Evolutionary conservation across 768 basidiomycete genomes (phyloP), one percentile per base, ranked within the genome.

Genomic region (Podaxis sp.): DNA sequence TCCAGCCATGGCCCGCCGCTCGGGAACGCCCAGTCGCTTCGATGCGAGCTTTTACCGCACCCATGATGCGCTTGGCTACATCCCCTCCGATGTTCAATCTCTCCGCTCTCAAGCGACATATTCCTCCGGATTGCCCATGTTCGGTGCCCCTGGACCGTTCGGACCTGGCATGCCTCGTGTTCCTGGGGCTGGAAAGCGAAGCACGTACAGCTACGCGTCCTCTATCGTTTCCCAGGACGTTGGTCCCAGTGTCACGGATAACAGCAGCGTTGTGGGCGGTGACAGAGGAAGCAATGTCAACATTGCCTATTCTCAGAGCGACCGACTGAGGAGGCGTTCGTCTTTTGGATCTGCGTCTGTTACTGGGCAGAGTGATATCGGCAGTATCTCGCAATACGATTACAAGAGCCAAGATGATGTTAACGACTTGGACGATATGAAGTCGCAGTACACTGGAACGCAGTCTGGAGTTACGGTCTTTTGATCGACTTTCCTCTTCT

Each of bases 51-150:
- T 97, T 81, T 98, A 95, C 75, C 88, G 95, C 63, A 93, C 93
- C 0, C 95, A 98, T 74, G 96, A 98, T 71, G 87, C 95, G 0
- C 82, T 96, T 58, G 89, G 91, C 4, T 96, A 96, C 73, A 96
- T 98, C 66, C 94, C 95, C 1, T 93, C 94, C 5, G 97, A 98
- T 71, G 92, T 89, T 24, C 96, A 97, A 72, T 98, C 96, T 2
- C 85, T 98, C 51, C 89, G 94, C 59, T 98, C 96, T 2, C 97
- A 99, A 74, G 96, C 96, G 0, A 95, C 94, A 0, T 96, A 97
- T 71, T 91, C 95, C 2, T 94, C 95, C 9, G 93, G 93, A 25
- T 79, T 96, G 33, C 95, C 94, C 15, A 85, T 92, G 82, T 96
- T 95, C 70, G 81, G 85, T 55, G 77, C 83, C 29, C 82, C 82